These are phyloP conservation scores for Erigeron philadelphicus DNA, from an alignment of 140 eudicot genomes.

Conservation along the genomic window DNA sequence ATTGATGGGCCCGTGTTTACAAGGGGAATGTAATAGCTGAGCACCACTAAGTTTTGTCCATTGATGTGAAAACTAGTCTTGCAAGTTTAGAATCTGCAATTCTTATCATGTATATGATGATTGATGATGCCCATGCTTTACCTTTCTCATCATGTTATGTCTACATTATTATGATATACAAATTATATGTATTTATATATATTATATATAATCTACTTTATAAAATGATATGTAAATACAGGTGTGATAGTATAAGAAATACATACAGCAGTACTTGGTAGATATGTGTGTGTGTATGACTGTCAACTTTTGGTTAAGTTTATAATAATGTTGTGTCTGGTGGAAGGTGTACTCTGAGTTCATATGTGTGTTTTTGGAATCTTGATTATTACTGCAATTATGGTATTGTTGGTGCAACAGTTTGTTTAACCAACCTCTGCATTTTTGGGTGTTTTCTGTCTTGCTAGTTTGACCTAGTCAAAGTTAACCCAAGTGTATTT, in stretches of 20 bases:
- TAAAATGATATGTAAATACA: slow-evolving; percentile 19
- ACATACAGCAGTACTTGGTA: slow-evolving; percentile 5
- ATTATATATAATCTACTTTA: slow-evolving; percentile 15
- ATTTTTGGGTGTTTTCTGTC: slow-evolving; percentile 25
- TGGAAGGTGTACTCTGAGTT: slow-evolving; percentile 20
- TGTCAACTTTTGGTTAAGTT: slow-evolving; percentile 22
- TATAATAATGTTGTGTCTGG: slow-evolving; percentile 12
- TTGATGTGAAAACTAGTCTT: slow-evolving; percentile 26
- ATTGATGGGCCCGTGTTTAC: slow-evolving; percentile 22
- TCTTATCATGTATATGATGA: slow-evolving; percentile 31
- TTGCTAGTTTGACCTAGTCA: slow-evolving; percentile 30
- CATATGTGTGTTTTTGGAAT: slow-evolving; percentile 17
- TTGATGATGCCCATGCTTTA: slow-evolving; percentile 26
- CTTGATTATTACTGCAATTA: slow-evolving; percentile 24
- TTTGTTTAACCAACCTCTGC: slow-evolving; percentile 11
- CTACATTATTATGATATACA: slow-evolving; percentile 20
- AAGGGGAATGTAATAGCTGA: slow-evolving; percentile 34
- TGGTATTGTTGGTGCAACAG: slow-evolving; percentile 20
- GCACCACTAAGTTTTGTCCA: slow-evolving; percentile 39
- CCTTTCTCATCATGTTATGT: slow-evolving; percentile 36
- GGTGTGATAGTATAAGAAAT: slow-evolving; percentile 8
- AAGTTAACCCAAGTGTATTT: slow-evolving; percentile 26
- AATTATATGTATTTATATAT: slow-evolving; percentile 1
- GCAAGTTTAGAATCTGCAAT: slow-evolving; percentile 33
- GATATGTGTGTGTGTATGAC: slow-evolving; percentile 10